Evolutionary conservation across 1,284 basidiomycete genomes (phyloP).

Genomic region (Pseudozyma tsukubaensis): DNA sequence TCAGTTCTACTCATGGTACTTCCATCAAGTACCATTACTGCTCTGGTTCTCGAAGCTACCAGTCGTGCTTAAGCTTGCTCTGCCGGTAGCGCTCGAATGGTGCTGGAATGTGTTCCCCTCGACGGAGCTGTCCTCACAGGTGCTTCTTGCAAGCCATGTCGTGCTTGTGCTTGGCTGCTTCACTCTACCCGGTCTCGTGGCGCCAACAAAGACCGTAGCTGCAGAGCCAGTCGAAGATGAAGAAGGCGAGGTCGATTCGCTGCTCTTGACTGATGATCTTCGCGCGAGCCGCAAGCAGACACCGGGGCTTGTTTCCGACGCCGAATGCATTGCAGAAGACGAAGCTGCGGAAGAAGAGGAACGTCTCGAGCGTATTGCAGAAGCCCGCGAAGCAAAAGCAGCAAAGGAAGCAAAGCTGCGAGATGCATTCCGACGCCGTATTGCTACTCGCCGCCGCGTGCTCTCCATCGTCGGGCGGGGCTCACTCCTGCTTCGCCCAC

Average conservation of each 20-base stretch:
- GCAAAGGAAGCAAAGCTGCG: conserved; percentile 29
- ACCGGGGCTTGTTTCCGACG: not conserved
- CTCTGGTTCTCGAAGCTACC: conserved; percentile 73
- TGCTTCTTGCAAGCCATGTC: conserved; percentile 45
- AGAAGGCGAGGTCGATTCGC: conserved; percentile 32
- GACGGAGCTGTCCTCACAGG: conserved; percentile 42
- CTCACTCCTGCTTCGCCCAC: conserved; percentile 15
- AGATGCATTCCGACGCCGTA: conserved; percentile 35
- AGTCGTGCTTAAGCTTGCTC: conserved; percentile 20
- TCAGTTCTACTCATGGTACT: conserved; percentile 99
- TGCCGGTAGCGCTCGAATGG: conserved; percentile 46
- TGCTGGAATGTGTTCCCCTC: conserved; percentile 63
- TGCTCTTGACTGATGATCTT: conserved; percentile 16
- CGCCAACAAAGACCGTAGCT: not conserved
- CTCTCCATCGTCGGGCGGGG: conserved; percentile 19
- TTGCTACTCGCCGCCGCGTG: conserved; percentile 31
- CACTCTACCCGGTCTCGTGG: conserved; percentile 15
- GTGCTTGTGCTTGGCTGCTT: conserved; percentile 44
- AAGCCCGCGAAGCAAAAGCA: conserved; percentile 18
- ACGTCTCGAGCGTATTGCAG: conserved; percentile 11
- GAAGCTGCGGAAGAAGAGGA: conserved; percentile 11
- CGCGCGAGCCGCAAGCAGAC: conserved; percentile 2
- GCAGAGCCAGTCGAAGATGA: not conserved
- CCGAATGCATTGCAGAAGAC: not conserved
- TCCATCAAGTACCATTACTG: conserved; percentile 88